phyloP scores from a whole-genome alignment of 768 basidiomycete genomes.

The Grammothele lineata region DNA sequence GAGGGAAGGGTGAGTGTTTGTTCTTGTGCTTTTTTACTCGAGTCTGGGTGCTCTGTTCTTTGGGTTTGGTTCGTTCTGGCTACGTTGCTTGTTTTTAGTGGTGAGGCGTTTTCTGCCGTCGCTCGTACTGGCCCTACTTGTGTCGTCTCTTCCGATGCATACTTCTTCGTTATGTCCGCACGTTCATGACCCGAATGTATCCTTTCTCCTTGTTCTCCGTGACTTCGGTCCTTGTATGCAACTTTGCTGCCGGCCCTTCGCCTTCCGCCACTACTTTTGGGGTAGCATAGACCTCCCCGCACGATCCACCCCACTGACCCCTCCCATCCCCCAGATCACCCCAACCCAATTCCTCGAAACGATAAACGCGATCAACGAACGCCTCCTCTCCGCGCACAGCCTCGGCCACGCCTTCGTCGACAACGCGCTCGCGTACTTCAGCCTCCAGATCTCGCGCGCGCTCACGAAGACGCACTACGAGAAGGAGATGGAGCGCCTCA shows the following conservation, averaged over 20 bases:
- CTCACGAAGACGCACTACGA: constrained; percentile 74
- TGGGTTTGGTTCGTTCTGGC: no score
- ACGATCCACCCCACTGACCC: no score
- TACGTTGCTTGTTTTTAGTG: not conserved
- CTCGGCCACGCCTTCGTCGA: constrained; percentile 67
- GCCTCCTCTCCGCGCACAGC: constrained; percentile 84
- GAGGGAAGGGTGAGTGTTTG: constrained; percentile 75
- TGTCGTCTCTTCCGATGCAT: no score
- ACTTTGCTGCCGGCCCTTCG: no score
- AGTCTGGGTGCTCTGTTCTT: no score
- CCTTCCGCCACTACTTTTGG: no score
- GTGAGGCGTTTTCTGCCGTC: not conserved
- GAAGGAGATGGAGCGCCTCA: constrained; percentile 74
- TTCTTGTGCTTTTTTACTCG: no score
- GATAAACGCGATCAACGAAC: constrained; percentile 86
- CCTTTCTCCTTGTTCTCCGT: no score
- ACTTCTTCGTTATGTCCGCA: no score
- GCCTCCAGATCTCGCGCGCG: constrained; percentile 75
- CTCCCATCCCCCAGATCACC: constrained; percentile 81
- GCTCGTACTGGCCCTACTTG: not conserved
- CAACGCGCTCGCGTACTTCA: constrained; percentile 74
- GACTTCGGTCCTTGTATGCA: no score
- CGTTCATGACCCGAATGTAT: no score
- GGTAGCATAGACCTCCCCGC: no score
- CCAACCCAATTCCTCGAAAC: constrained; percentile 88